These are phyloP conservation scores for Teunomyces pallodes DNA, from an alignment of 805 yeast species.

Conservation along the genomic window DNA sequence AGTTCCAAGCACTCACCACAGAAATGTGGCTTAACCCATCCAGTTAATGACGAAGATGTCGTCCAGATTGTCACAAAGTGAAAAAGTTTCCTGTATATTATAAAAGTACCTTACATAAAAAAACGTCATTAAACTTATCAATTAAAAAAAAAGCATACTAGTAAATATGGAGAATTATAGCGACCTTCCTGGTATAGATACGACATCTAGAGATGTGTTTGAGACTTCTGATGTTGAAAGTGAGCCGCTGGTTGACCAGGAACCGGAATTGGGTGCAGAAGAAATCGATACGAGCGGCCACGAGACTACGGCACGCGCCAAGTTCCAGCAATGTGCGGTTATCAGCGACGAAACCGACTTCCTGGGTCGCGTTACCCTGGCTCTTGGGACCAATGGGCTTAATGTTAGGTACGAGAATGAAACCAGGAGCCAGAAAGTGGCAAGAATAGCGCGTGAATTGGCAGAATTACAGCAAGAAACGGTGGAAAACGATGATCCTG, in stretches of 20 bases:
- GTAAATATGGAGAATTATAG: constrained; percentile 13
- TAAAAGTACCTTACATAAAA: neutral
- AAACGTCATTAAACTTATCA: no score
- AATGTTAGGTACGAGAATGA: constrained; percentile 25
- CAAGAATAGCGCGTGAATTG: constrained; percentile 38
- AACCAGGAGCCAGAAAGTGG: constrained; percentile 36
- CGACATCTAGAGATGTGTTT: constrained; percentile 33
- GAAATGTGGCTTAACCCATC: constrained; percentile 86
- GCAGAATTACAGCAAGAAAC: constrained; percentile 26
- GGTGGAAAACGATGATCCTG: neutral
- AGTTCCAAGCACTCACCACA: constrained; percentile 95
- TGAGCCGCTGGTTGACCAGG: constrained; percentile 15
- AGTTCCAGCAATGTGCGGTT: constrained; percentile 24
- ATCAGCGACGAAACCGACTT: constrained; percentile 32
- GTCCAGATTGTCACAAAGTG: constrained; percentile 86
- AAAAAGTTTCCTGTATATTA: neutral
- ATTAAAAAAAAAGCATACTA: neutral
- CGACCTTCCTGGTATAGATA: constrained; percentile 14
- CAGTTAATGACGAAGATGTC: constrained; percentile 89
- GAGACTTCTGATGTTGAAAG: constrained; percentile 48
- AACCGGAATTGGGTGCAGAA: neutral
- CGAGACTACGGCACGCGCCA: neutral
- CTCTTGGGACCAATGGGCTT: constrained; percentile 24
- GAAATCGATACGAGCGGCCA: constrained; percentile 1
- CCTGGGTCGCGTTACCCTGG: constrained; percentile 29